Conservation (phyloP, 345 rosid genomes). For the Populus simonii region DNA sequence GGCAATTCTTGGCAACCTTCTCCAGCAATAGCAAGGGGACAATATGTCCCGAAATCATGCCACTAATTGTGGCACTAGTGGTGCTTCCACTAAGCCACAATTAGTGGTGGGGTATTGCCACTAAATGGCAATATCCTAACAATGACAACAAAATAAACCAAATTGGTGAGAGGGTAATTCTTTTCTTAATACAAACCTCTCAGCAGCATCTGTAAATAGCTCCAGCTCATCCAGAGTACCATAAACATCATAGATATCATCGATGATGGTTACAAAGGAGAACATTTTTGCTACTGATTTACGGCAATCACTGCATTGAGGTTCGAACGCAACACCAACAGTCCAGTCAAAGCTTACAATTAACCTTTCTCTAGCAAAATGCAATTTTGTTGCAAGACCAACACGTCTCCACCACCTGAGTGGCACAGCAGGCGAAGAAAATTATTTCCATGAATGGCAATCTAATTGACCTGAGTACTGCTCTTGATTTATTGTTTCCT, state of each 20-base stretch:
- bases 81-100: too few relatives aligned
- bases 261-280: slow-evolving; percentile 13
- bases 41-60: too few relatives aligned
- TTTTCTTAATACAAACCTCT: slow-evolving; percentile 11
- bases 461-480: not conserved
- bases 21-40: too few relatives aligned
- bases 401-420: slow-evolving; percentile 25
- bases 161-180: not conserved
- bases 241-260: slow-evolving; percentile 21
- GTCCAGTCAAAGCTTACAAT: slow-evolving; percentile 14
- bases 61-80: too few relatives aligned
- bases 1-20: too few relatives aligned
- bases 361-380: slow-evolving; percentile 18
- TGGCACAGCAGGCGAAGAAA: not conserved
- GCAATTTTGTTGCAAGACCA: slow-evolving; percentile 14
- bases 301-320: slow-evolving; percentile 8
- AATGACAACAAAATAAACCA: not conserved
- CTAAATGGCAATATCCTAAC: too few relatives aligned
- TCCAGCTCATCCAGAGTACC: slow-evolving; percentile 23
- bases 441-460: not conserved
- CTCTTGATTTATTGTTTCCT: not conserved
- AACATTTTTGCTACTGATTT: slow-evolving; percentile 10
- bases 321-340: slow-evolving; percentile 11
- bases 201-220: slow-evolving; percentile 21
- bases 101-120: too few relatives aligned